Evolutionary conservation across 805 yeast species (phyloP), one percentile per base, ranked within the genome.

Genomic region (Jamesozyma piceae): DNA sequence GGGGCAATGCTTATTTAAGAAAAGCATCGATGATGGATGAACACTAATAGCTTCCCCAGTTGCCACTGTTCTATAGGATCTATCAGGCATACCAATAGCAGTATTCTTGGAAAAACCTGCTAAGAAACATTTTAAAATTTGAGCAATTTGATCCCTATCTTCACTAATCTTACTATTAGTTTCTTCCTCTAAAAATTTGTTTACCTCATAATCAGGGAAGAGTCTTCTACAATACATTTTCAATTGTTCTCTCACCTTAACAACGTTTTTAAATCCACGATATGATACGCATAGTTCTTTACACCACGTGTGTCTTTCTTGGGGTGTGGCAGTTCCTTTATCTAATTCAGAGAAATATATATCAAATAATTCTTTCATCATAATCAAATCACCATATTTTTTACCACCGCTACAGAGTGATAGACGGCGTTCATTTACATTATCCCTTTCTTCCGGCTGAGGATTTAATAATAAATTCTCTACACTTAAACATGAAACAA

Each of bases 41-140:
- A 90, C 78, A 39, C 92, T 78, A 37, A 90, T 77, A 27, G 85
- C 68, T 60, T 87, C 96, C 21, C 95, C 95, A 1, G 83, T 77
- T 24, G 81, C 67, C 5, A 88, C 81, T 0, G 97, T 88, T 57
- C 94, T 72, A 65, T 81, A 92, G 3, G 95, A 82, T 55, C 97
- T 73, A 61, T 92, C 97, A 0, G 97, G 95, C 78, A 85, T 77
- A 10, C 96, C 95, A 17, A 92, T 76, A 0, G 98, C 98, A 0
- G 95, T 80, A 60, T 90, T 89, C 38, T 81, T 73, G n/a, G 86
- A 73, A 53, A 73, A 90, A 0, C 99, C 98, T 31, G 72, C 69
- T 32, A 92, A 65, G 62, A 92, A 92, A 21, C 95, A 75, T 58
- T 85, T 84, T 43, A 90, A 66, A 8, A 90, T 71, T 2, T 66